Evolutionary conservation across 2,329 filamentous ascomycete species (phyloP).

Genomic region (Blastomyces emzantsi): DNA sequence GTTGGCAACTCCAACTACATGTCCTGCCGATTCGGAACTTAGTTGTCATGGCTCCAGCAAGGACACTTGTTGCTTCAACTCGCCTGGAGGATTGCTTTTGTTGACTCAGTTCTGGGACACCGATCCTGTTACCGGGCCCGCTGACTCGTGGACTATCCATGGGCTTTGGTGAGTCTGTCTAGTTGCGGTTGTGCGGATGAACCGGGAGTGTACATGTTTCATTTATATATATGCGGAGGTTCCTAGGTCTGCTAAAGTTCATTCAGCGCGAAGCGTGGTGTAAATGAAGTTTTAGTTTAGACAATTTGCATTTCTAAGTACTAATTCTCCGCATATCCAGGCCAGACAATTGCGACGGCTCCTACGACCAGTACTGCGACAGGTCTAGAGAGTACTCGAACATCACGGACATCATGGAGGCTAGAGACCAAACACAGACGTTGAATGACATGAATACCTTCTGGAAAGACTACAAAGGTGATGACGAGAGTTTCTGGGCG

Average conservation of each 20-base stretch:
- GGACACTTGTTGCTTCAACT: slow-evolving; percentile 51
- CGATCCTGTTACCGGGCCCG: slow-evolving; percentile 45
- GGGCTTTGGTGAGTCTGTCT: slow-evolving; percentile 41
- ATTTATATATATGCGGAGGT: not conserved
- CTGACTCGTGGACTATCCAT: slow-evolving; percentile 52
- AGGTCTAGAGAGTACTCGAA: slow-evolving; percentile 46
- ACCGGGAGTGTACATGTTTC: slow-evolving; percentile 3
- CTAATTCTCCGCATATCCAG: slow-evolving; percentile 19
- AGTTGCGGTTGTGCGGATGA: not conserved
- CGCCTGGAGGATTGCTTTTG: slow-evolving; percentile 48
- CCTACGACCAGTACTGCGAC: slow-evolving; percentile 50
- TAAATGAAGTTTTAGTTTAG: not conserved
- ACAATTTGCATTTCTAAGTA: not conserved
- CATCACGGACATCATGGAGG: slow-evolving; percentile 47
- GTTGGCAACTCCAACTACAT: slow-evolving; percentile 19
- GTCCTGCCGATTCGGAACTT: slow-evolving; percentile 34
- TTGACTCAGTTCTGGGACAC: slow-evolving; percentile 55
- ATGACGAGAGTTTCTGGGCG: slow-evolving; percentile 54
- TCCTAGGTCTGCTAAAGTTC: not conserved
- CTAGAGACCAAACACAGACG: slow-evolving; percentile 42
- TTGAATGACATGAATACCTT: slow-evolving; percentile 52
- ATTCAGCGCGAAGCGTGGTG: no score
- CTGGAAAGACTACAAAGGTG: slow-evolving; percentile 49
- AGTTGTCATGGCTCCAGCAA: slow-evolving; percentile 49
- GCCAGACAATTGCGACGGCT: slow-evolving; percentile 49